Conservation (phyloP, 1,284 basidiomycete genomes). For the Ceratobasidium theobromae region DNA sequence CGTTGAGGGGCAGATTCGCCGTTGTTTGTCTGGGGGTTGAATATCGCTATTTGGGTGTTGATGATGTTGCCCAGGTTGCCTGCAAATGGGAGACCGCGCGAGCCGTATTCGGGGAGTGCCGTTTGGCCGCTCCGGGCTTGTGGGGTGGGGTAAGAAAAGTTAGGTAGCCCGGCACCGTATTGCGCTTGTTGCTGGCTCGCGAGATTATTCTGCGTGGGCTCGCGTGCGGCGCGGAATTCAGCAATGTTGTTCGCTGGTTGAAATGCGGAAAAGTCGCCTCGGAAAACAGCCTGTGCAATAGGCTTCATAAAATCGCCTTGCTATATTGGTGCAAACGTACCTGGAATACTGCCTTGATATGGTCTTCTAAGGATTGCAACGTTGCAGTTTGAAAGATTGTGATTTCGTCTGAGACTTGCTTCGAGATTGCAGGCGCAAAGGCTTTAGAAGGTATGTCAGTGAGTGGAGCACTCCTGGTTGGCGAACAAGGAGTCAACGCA, state of each 20-base stretch:
- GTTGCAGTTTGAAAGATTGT: conserved; percentile 24
- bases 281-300: conserved; percentile 31
- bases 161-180: conserved; percentile 27
- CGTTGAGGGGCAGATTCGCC: conserved; percentile 25
- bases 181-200: conserved; percentile 22
- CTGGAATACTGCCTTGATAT: conserved; percentile 31
- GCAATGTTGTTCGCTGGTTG: conserved; percentile 31
- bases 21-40: neutral
- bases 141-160: conserved; percentile 30
- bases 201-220: neutral
- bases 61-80: conserved; percentile 9
- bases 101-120: conserved; percentile 32
- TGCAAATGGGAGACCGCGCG: conserved; percentile 33
- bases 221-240: conserved; percentile 31
- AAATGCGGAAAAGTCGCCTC: conserved; percentile 29
- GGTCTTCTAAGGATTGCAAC: conserved; percentile 27
- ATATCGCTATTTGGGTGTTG: conserved; percentile 18
- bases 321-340: neutral
- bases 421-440: conserved; percentile 30
- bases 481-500: neutral
- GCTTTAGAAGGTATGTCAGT: too few relatives aligned
- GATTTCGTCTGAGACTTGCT: conserved; percentile 32
- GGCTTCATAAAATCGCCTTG: neutral
- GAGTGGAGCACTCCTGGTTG: neutral
- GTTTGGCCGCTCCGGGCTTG: conserved; percentile 8